A percentile compares a stretch with the other conserved stretches of the same genome.
Conservation (phyloP, 1,284 basidiomycete species). For the Pseudozyma pruni region DNA sequence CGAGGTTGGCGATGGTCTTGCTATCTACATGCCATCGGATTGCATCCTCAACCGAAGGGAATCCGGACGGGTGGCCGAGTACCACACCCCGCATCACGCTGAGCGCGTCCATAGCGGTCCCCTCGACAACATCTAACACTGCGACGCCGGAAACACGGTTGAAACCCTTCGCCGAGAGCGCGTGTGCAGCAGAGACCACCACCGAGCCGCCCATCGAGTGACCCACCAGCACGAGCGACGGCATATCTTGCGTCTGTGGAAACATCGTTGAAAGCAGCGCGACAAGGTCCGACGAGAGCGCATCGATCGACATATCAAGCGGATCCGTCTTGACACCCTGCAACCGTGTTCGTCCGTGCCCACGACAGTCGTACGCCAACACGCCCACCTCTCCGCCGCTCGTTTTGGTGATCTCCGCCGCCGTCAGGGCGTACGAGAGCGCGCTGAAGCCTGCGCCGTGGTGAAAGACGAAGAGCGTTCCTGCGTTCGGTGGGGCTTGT, state of each 20-base stretch:
- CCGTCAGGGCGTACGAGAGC: constrained; percentile 87
- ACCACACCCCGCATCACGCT: constrained; percentile 89
- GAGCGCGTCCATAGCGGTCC: constrained; percentile 91
- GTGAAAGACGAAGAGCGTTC: constrained; percentile 85
- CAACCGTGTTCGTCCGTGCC: constrained; percentile 75
- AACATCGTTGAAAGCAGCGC: constrained; percentile 47
- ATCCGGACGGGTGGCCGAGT: constrained; percentile 84
- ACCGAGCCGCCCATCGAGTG: constrained; percentile 69
- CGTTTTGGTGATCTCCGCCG: constrained; percentile 77
- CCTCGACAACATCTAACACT: constrained; percentile 96
- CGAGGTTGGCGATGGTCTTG: constrained; percentile 59
- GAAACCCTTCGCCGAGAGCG: constrained; percentile 29
- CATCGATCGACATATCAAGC: constrained; percentile 57
- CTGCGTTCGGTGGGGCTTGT: constrained; percentile 63
- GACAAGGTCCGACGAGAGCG: constrained; percentile 49
- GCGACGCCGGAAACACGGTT: constrained; percentile 78
- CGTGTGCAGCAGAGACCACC: constrained; percentile 52
- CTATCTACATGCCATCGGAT: constrained; percentile 88
- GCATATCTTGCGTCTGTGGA: constrained; percentile 37
- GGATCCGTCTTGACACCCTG: constrained; percentile 11
- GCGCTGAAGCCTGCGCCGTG: constrained; percentile 93
- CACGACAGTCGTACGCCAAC: constrained; percentile 82
- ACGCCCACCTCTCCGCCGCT: constrained; percentile 83
- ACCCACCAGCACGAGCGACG: constrained; percentile 60
- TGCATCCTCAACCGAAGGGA: constrained; percentile 82